These are phyloP conservation scores for Alternaria solani DNA, from an alignment of 2,329 filamentous ascomycete species.

Conservation along the genomic window DNA sequence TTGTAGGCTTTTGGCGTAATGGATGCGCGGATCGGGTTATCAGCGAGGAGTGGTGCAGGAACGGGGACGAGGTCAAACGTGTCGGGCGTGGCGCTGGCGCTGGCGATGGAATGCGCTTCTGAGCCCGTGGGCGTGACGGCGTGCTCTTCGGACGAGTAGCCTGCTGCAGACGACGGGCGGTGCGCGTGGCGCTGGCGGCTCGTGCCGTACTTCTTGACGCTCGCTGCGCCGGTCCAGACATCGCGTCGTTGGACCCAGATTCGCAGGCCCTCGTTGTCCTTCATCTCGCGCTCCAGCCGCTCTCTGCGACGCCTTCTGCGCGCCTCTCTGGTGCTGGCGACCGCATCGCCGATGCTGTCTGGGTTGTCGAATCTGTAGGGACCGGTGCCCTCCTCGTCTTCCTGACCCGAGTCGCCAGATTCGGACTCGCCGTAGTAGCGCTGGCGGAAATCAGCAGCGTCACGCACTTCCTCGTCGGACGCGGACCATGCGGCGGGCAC, in stretches of 20 bases:
- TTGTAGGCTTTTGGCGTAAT: conserved; percentile 78
- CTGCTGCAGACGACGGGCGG: conserved; percentile 10
- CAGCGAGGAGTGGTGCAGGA: conserved; percentile 73
- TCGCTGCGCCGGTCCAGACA: conserved; percentile 79
- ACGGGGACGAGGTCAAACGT: conserved; percentile 69
- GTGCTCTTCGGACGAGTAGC: conserved; percentile 18
- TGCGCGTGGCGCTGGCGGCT: conserved; percentile 8
- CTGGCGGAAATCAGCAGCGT: conserved; percentile 51
- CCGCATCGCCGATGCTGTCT: conserved; percentile 53
- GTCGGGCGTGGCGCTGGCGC: conserved; percentile 14
- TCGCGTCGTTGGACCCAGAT: conserved; percentile 80
- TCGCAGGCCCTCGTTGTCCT: conserved; percentile 82
- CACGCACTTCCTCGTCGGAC: conserved; percentile 45
- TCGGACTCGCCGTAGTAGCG: conserved; percentile 53
- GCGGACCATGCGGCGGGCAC: conserved; percentile 43
- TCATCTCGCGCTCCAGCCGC: conserved; percentile 54
- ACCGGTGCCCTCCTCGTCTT: conserved; percentile 38
- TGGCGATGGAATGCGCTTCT: conserved; percentile 13
- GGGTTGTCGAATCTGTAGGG: conserved; percentile 56
- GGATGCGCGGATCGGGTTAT: conserved; percentile 78
- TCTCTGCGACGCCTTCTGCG: conserved; percentile 51
- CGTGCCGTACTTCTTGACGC: conserved; percentile 54
- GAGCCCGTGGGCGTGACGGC: conserved; percentile 12
- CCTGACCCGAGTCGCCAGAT: conserved; percentile 31
- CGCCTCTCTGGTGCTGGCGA: conserved; percentile 40